Base-by-base conservation (phyloP, 1,139 yeast genomes). In the Sugiyamaella neomexicana region DNA sequence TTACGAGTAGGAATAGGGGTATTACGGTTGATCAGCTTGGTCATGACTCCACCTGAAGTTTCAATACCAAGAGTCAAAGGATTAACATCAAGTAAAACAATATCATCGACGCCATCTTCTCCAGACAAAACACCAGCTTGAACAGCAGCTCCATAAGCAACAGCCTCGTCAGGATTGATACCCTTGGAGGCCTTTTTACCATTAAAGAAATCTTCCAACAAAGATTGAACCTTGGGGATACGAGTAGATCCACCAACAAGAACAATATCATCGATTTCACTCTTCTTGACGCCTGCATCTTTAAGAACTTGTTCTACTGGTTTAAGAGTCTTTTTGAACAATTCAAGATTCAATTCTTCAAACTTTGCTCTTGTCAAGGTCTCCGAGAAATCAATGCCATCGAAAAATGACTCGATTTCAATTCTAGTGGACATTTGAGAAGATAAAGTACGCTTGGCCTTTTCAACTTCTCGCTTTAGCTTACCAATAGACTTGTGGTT, bases 1-100 rank as follows among this genome's bases (percentile, higher is more conserved):
- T 91, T 91, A 79, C 88, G 87, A 67, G 97, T 89, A 75, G 98
- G 98, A 68, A 91, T 93, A 62, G 97, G 89, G 55, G 97, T 86
- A 80, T 91, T 91, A 81, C 98, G 89, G 79, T 90, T 89, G 72
- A 91, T 91, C 77, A 91, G 83, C 76, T 90, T 89, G 72, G 97
- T 90, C 96, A 90, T 89, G 72, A 90, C 95, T 77, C 97, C 97
- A 76, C 97, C 97, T 64, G 96, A 87, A 70, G 96, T 90, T 79
- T 91, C 97, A 72, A 90, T 91, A 80, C 97, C 97, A 66, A 90
- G 76, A 64, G 97, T 89, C 73, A 90, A 83, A 75, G 98, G 97
- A 71, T 89, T 88, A 68, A 88, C 97, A 78, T 89, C 97, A 70
- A 89, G 81, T 69, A 89, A 78, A 67, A 89, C 85, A 70, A 89